Percentiles rank a stretch among this genome's conserved stretches.
Conservation (phyloP, 257 asterid species). For the Solanum ossicruentum region DNA sequence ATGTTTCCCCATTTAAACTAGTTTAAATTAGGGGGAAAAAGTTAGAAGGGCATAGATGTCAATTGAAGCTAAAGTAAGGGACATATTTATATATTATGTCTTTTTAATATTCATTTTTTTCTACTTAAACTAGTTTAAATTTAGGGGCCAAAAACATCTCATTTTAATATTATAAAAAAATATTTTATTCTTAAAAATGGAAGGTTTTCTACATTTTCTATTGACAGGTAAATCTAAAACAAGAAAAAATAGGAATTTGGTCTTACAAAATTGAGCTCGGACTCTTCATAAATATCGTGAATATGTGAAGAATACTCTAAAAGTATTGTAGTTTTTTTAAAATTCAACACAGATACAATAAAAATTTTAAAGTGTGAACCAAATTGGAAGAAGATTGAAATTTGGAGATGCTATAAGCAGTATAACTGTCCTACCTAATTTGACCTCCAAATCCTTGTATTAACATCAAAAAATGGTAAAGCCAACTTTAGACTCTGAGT, state of each 20-base stretch:
- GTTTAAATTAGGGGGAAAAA: neutral
- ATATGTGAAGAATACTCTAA: neutral
- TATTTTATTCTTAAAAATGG: no score
- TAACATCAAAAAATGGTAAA: slow-evolving; percentile 1
- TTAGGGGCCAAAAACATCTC: no score
- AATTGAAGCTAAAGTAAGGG: no score
- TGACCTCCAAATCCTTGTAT: neutral
- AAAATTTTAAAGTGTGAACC: neutral
- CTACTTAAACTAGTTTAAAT: no score
- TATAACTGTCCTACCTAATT: slow-evolving; percentile 8
- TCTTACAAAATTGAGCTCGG: neutral
- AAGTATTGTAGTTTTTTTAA: no score
- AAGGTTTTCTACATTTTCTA: neutral
- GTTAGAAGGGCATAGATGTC: no score
- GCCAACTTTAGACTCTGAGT: slow-evolving; percentile 8
- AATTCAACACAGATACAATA: neutral
- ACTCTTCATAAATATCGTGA: neutral
- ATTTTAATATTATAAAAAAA: neutral
- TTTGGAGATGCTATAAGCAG: neutral
- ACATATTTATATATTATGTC: no score
- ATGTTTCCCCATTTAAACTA: no score
- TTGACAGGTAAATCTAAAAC: neutral
- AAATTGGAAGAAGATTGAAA: neutral
- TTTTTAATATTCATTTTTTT: no score
- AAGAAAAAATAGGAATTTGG: neutral